These are phyloP conservation scores for Monosporozyma siamensis DNA, from an alignment of 805 yeast genomes.

Conservation along the genomic window DNA sequence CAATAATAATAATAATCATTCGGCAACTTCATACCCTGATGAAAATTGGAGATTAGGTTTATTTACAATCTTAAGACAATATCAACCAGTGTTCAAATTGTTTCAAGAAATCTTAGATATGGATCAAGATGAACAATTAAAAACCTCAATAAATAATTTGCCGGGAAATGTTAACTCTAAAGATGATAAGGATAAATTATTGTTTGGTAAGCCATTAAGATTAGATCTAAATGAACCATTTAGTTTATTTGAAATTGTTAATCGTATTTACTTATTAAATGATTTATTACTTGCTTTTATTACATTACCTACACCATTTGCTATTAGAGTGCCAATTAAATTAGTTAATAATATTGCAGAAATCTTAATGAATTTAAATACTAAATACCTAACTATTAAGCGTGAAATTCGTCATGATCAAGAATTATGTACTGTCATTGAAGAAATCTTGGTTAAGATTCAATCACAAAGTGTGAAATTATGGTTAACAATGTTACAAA, in stretches of 20 bases:
- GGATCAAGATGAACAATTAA: conserved; percentile 44
- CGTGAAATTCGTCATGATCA: conserved; percentile 49
- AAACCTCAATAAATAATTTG: conserved; percentile 33
- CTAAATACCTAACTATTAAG: conserved; percentile 45
- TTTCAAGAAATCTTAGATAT: conserved; percentile 52
- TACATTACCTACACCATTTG: conserved; percentile 43
- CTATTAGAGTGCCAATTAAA: conserved; percentile 59
- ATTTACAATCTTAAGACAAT: conserved; percentile 40
- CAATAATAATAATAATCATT: conserved; percentile 24
- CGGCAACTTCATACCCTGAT: conserved; percentile 31
- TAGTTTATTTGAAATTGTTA: conserved; percentile 42
- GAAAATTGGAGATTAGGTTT: conserved; percentile 43
- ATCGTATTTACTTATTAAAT: conserved; percentile 40
- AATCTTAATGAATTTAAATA: conserved; percentile 45
- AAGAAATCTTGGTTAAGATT: conserved; percentile 35
- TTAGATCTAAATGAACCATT: conserved; percentile 52
- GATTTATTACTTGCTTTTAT: conserved; percentile 39
- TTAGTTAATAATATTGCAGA: conserved; percentile 43
- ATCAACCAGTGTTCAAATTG: conserved; percentile 44
- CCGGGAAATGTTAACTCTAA: too few relatives aligned
- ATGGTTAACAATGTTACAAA: conserved; percentile 25
- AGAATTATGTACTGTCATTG: conserved; percentile 37
- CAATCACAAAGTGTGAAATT: conserved; percentile 40
- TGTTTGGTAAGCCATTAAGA: conserved; percentile 39
- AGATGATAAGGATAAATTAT: conserved; percentile 7